A percentile compares a stretch with the other conserved stretches of the same genome.
phyloP scores from a whole-genome alignment of 108 stramenopile species.

The Conticribra weissflogii region DNA sequence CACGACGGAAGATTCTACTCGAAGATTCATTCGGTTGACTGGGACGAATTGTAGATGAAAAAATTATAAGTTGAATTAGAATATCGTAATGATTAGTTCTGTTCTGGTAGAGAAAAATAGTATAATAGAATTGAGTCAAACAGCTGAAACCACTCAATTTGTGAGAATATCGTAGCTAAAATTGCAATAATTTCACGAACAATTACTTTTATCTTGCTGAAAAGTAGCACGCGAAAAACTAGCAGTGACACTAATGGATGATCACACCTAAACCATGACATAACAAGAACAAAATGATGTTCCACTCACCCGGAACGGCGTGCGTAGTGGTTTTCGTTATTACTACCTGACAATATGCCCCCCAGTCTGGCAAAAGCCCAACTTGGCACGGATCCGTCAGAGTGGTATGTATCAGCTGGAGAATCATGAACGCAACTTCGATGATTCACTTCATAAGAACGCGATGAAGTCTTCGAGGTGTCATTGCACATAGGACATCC shows the following conservation, averaged over 20 bases:
- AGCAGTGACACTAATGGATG: no score
- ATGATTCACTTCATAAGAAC: background rate
- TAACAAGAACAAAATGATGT: no score
- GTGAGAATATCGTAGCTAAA: no score
- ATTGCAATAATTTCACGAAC: no score
- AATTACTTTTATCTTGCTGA: no score
- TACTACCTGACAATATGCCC: conserved; percentile 11
- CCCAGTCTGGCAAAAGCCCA: conserved; percentile 68
- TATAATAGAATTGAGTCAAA: no score
- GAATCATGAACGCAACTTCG: background rate
- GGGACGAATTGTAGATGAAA: conserved; percentile 67
- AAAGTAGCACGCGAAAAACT: no score
- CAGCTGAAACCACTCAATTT: no score
- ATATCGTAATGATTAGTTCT: no score
- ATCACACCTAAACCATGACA: no score
- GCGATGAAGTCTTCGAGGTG: conserved; percentile 2
- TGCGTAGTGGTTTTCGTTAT: background rate
- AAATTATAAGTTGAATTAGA: background rate
- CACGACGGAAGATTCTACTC: conserved; percentile 82
- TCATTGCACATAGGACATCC: conserved; percentile 85
- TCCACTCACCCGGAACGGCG: no score
- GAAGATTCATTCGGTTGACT: conserved; percentile 83
- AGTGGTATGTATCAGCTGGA: conserved; percentile 9
- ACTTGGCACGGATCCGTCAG: conserved; percentile 65
- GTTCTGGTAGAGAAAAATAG: no score